Percentiles rank a stretch among this genome's conserved stretches.
These are phyloP conservation scores for Yarrowia alimentaria DNA, from an alignment of 805 yeast species.

Conservation along the genomic window DNA sequence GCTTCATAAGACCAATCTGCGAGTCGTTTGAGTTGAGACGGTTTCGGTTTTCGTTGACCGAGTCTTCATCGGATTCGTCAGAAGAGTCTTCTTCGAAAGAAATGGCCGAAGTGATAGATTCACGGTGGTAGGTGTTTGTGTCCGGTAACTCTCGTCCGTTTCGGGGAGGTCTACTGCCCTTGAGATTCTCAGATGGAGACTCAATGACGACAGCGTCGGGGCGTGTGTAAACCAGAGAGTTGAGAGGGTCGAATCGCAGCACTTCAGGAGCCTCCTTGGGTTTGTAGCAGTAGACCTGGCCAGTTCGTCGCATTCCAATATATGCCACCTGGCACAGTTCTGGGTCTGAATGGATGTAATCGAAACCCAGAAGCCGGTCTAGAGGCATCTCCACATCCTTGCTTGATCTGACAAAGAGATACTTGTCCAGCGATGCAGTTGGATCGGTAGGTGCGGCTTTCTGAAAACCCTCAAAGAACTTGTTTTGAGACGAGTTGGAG, in stretches of 20 bases:
- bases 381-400: constrained; percentile 19
- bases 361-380: constrained; percentile 13
- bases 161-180: no score
- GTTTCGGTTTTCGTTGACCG: no score
- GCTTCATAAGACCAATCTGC: constrained; percentile 15
- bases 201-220: constrained; percentile 29
- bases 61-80: constrained; percentile 20
- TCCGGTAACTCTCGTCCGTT: no score
- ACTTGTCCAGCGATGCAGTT: constrained; percentile 3
- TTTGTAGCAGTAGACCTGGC: constrained; percentile 78
- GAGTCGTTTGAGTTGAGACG: constrained; percentile 20
- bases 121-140: no score
- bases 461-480: constrained; percentile 21
- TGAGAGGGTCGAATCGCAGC: constrained; percentile 60
- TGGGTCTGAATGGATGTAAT: constrained; percentile 20
- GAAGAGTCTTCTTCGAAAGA: constrained; percentile 5
- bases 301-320: constrained; percentile 88
- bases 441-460: constrained; percentile 12
- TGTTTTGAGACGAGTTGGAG: constrained; percentile 12
- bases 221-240: constrained; percentile 36
- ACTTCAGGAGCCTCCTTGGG: constrained; percentile 65
- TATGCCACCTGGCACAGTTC: constrained; percentile 47
- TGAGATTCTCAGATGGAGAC: background rate
- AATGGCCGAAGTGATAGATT: background rate
- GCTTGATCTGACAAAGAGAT: constrained; percentile 7